Conservation (phyloP, 2,329 filamentous ascomycete species). For the Plenodomus tracheiphilus region DNA sequence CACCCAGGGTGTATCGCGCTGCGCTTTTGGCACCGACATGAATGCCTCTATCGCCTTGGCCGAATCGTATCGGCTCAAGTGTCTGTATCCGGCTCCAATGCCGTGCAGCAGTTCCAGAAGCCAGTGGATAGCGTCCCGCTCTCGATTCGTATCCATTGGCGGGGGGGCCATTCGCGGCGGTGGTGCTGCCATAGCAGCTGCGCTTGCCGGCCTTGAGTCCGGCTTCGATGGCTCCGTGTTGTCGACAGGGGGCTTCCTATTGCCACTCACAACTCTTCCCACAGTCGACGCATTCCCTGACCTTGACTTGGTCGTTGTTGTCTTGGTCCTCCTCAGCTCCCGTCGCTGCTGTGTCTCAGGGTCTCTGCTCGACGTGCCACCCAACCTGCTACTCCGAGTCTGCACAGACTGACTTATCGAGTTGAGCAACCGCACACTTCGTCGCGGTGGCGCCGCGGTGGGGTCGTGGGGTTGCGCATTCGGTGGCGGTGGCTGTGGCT, state of each 20-base stretch:
- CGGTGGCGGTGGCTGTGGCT: slow-evolving; percentile 25
- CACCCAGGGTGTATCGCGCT: slow-evolving; percentile 92
- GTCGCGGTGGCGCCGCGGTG: slow-evolving; percentile 49
- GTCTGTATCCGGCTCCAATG: slow-evolving; percentile 77
- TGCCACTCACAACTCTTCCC: slow-evolving; percentile 86
- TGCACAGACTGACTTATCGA: slow-evolving; percentile 45
- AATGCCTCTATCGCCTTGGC: slow-evolving; percentile 76
- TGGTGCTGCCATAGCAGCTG: slow-evolving; percentile 28
- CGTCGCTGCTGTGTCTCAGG: slow-evolving; percentile 65
- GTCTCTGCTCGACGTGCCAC: slow-evolving; percentile 55
- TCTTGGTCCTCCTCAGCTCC: slow-evolving; percentile 83
- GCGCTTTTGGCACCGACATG: slow-evolving; percentile 68
- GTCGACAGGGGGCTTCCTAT: slow-evolving; percentile 73
- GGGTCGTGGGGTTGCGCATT: slow-evolving; percentile 34
- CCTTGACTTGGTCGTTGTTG: slow-evolving; percentile 69
- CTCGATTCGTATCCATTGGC: slow-evolving; percentile 63
- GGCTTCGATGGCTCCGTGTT: slow-evolving; percentile 73
- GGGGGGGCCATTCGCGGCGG: slow-evolving; percentile 41
- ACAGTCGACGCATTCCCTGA: slow-evolving; percentile 69
- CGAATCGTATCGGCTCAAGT: slow-evolving; percentile 77
- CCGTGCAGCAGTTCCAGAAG: slow-evolving; percentile 81
- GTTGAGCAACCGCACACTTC: slow-evolving; percentile 49
- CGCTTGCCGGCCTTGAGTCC: slow-evolving; percentile 42
- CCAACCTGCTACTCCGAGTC: slow-evolving; percentile 58
- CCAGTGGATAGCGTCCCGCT: slow-evolving; percentile 75